Percentiles rank a stretch among this genome's conserved stretches.
phyloP scores from a whole-genome alignment of 192 early-diverging fungal species.

The Dimargaris xerosporica region DNA sequence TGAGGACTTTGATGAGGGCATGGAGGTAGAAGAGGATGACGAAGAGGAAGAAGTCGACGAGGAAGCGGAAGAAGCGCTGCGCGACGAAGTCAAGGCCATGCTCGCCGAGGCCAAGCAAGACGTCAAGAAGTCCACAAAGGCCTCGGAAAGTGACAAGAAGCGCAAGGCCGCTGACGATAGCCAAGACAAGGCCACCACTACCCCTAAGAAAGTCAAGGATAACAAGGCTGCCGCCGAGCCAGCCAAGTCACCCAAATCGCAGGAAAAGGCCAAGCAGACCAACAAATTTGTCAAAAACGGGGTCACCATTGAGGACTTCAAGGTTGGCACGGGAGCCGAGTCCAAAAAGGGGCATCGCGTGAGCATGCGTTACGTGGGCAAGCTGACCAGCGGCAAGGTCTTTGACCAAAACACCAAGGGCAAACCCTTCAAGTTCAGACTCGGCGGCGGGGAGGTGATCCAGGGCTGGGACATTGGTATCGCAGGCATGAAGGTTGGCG shows the following conservation, averaged over 20 bases:
- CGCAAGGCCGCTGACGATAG: neutral
- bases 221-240: constrained; percentile 29
- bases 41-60: constrained; percentile 17
- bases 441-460: constrained; percentile 86
- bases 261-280: constrained; percentile 24
- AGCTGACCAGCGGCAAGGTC: constrained; percentile 80
- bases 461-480: constrained; percentile 92
- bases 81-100: constrained; percentile 19
- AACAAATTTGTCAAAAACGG: constrained; percentile 47
- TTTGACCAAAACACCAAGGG: constrained; percentile 93
- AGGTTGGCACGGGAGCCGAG: constrained; percentile 38
- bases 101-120: constrained; percentile 18
- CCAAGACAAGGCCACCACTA: constrained; percentile 14
- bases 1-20: constrained; percentile 23
- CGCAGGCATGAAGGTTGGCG: constrained; percentile 82
- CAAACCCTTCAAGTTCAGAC: constrained; percentile 74
- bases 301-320: constrained; percentile 66
- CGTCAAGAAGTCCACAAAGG: constrained; percentile 9
- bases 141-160: neutral
- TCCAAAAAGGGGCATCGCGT: constrained; percentile 49
- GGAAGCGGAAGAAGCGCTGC: constrained; percentile 19
- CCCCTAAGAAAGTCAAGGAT: constrained; percentile 14
- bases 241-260: constrained; percentile 13
- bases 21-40: constrained; percentile 23
- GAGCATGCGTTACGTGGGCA: constrained; percentile 89